Conservation (phyloP, 352 stramenopile genomes). For the Blastocystis sp. region DNA sequence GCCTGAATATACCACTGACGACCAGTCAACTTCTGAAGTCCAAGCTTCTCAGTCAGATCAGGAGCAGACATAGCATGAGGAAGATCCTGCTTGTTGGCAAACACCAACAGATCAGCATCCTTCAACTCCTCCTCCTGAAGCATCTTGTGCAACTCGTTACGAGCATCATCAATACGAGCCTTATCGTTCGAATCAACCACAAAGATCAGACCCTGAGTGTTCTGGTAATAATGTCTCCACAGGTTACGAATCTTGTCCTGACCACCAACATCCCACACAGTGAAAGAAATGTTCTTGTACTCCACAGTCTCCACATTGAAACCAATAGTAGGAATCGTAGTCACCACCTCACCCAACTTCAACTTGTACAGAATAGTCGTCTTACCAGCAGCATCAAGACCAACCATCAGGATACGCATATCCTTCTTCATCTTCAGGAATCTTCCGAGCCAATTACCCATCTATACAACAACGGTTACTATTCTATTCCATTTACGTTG, state of each 20-base stretch:
- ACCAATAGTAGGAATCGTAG: conserved; percentile 78
- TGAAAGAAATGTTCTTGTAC: conserved; percentile 99
- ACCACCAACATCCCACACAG: conserved; percentile 96
- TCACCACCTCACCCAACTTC: conserved; percentile 89
- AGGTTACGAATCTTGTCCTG: conserved; percentile 94
- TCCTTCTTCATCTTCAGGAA: conserved; percentile 77
- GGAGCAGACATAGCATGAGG: conserved; percentile 92
- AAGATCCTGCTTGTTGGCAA: conserved; percentile 99
- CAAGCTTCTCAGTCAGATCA: conserved; percentile 98
- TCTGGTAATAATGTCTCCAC: conserved; percentile 99
- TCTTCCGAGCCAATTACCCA: conserved; percentile 58
- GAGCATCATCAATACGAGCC: conserved; percentile 91
- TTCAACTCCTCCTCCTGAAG: conserved; percentile 95
- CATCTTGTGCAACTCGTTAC: conserved; percentile 95
- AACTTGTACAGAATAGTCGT: conserved; percentile 90
- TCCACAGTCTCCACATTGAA: conserved; percentile 99
- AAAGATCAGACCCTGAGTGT: conserved; percentile 98
- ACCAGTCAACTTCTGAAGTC: conserved; percentile 90
- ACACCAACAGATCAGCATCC: conserved; percentile 92
- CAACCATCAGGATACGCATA: conserved; percentile 87
- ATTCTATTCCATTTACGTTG: no score
- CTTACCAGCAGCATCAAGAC: conserved; percentile 90
- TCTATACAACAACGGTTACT: conserved; percentile 20
- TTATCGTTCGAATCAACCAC: conserved; percentile 97
- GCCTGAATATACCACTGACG: conserved; percentile 99